Evolutionary conservation across 495 filamentous ascomycete species (phyloP), one percentile per base, ranked within the genome.

Genomic region (Daldinia caldariorum): DNA sequence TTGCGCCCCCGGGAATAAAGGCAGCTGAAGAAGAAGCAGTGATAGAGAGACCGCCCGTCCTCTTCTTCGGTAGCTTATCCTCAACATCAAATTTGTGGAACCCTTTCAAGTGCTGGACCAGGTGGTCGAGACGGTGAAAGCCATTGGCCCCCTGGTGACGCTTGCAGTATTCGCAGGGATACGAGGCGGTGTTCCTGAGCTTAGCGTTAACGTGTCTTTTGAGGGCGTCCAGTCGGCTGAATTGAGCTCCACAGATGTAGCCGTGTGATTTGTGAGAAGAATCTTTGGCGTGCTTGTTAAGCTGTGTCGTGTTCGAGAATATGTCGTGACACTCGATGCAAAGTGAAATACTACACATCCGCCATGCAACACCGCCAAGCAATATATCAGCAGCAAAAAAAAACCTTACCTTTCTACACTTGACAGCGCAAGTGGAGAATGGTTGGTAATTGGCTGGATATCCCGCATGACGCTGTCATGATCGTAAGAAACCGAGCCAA

Each of bases 111-210:
- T 63, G 66, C 29, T 69, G 53, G 4, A 39, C 13, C 0, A 69
- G 59, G 20, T 69, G 39, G 26, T 69, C 66, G 8, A 10, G 41
- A 3, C 66, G 66, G 34, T 6, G 35, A 16, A 69, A 69, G 8
- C 49, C 66, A 1, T 53, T 63, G 13, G 13, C 26, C 4, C 58
- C 50, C 35, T 50, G 50, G 10, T 7, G 58, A 4, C 0, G 18
- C 7, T 63, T 2, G 35, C 66, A 69, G 16, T 45, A 43, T 2
- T 37, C 16, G 54, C 66, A 69, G 14, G 59, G 38, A 18, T 62
- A 39, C 22, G 51, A 41, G 6, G 58, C 32, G 1, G 43, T 2
- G 10, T 5, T 41, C 8, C 4, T 43, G 22, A 50, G 39, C 29
- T 62, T 18, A 13, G 41, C 4, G 4, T 38, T 57, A 43, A 57